Base-by-base conservation (phyloP, 768 basidiomycete species). In the Agrocybe pediades region DNA sequence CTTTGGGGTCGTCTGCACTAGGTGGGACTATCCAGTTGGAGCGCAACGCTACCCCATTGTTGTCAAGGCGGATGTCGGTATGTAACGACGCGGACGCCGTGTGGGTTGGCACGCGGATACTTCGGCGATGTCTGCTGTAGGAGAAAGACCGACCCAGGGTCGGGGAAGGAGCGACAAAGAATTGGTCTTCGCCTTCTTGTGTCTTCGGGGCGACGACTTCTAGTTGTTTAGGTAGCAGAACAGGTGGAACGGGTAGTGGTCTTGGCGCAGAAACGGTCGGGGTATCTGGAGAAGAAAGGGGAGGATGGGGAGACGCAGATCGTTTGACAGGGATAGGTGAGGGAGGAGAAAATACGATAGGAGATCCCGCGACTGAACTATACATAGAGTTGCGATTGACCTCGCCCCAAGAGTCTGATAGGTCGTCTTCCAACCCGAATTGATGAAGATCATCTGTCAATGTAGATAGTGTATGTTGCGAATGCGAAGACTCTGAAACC, bases 321-420 rank as follows among this genome's bases (percentile, higher is more conserved):
- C n/a, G 33, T 36, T 36, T 36, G 11, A 36, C 33, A 36, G n/a
- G 13, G n/a, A 36, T 36, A 9, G 68, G 66, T 9, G 67, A 65
- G 21, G 68, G 67, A 7, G 64, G 62, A 16, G 61, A 59, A 51
- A 71, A 71, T 9, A 63, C 53, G n/a, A 70, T 68, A 2, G 70
- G 70, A 7, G 70, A 71, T 26, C 62, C 62, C 13, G 66, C 62
- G 2, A 63, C 53, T 17, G 53, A 39, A 23, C 46, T 13, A 13
- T 36, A 51, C 13, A 36, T 30, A 19, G 55, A 50, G 33, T 53
- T 61, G 1, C 58, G 39, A 2, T 44, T 55, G 1, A 53, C 44
- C 6, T 56, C 44, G 20, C 60, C 63, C 65, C 63, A 65, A 7
- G 42, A 56, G 15, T 64, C 60, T 2, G 62, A 66, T 15, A 63